phyloP scores from a whole-genome alignment of 345 rosid species.

The Gossypium arboreum region DNA sequence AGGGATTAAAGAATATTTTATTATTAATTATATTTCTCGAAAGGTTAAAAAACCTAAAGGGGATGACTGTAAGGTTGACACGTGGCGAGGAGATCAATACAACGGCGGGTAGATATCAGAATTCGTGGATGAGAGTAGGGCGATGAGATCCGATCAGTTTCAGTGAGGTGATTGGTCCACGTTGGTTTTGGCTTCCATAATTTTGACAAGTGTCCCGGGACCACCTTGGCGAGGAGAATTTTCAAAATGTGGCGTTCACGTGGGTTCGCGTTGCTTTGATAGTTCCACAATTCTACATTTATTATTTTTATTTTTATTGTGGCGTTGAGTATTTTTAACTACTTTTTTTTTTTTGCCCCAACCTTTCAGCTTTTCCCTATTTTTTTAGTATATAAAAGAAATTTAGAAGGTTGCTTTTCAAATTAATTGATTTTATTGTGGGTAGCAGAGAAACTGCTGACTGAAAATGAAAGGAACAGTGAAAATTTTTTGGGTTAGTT shows the following conservation, averaged over 20 bases:
- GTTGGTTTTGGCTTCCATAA: constrained; percentile 18
- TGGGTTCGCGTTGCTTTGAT: constrained; percentile 5
- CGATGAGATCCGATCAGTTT: constrained; percentile 77
- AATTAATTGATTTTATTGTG: too few relatives aligned
- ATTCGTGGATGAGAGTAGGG: constrained; percentile 77
- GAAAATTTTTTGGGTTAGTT: too few relatives aligned
- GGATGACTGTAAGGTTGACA: constrained; percentile 34
- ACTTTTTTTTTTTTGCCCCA: neutral
- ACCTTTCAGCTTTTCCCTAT: neutral
- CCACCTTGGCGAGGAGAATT: neutral
- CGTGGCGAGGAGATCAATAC: constrained; percentile 55
- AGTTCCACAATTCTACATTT: neutral
- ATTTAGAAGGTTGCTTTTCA: too few relatives aligned
- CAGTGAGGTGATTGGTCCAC: constrained; percentile 59
- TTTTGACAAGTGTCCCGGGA: constrained; percentile 24
- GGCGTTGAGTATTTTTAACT: neutral
- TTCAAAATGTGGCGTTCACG: constrained; percentile 10
- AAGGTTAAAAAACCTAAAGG: constrained; percentile 25
- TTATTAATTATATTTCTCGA: constrained; percentile 18
- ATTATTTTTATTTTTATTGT: neutral
- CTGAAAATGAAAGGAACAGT: too few relatives aligned
- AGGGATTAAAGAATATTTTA: constrained; percentile 6
- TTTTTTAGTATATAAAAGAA: neutral
- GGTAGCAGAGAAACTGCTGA: too few relatives aligned
- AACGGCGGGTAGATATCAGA: constrained; percentile 43